Conservation (phyloP, 176 grass and related monocot species). For the Urochloa ruziziensis region DNA sequence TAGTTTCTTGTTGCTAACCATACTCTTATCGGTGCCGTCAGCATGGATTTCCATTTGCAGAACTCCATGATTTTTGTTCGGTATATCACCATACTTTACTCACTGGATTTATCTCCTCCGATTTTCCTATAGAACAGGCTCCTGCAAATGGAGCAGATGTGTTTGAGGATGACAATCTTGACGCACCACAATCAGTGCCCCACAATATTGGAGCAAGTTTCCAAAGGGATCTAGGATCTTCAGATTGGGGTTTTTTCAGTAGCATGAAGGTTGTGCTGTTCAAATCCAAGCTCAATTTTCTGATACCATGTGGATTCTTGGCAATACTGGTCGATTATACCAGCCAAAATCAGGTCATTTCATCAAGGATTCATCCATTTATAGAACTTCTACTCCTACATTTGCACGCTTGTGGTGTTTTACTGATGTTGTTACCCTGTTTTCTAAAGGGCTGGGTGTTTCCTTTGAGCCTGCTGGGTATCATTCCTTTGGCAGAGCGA, state of each 20-base stretch:
- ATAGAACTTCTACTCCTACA: neutral
- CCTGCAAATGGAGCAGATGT: slow-evolving; percentile 29
- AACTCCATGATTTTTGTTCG: neutral
- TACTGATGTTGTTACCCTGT: neutral
- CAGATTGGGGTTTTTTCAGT: slow-evolving; percentile 11
- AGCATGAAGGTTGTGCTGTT: slow-evolving; percentile 57
- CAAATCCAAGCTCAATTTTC: slow-evolving; percentile 60
- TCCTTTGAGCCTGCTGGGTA: slow-evolving; percentile 64
- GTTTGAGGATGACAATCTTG: slow-evolving; percentile 42
- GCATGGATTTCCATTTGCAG: neutral
- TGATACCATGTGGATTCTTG: slow-evolving; percentile 65
- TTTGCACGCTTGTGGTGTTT: neutral
- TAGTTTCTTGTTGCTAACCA: slow-evolving; percentile 6
- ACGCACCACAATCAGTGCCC: slow-evolving; percentile 5
- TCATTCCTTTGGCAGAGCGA: slow-evolving; percentile 80
- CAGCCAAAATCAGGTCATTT: slow-evolving; percentile 47
- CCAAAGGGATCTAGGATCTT: slow-evolving; percentile 8
- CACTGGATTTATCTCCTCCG: slow-evolving; percentile 15
- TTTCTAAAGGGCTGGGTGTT: slow-evolving; percentile 69
- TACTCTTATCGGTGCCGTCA: neutral
- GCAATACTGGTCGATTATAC: slow-evolving; percentile 50
- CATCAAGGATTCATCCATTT: neutral
- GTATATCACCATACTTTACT: slow-evolving; percentile 28
- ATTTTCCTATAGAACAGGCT: slow-evolving; percentile 43
- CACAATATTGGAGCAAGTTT: slow-evolving; percentile 2